Evolutionary conservation across 495 filamentous ascomycete genomes (phyloP).

Genomic region (Aspergillus nanangensis): DNA sequence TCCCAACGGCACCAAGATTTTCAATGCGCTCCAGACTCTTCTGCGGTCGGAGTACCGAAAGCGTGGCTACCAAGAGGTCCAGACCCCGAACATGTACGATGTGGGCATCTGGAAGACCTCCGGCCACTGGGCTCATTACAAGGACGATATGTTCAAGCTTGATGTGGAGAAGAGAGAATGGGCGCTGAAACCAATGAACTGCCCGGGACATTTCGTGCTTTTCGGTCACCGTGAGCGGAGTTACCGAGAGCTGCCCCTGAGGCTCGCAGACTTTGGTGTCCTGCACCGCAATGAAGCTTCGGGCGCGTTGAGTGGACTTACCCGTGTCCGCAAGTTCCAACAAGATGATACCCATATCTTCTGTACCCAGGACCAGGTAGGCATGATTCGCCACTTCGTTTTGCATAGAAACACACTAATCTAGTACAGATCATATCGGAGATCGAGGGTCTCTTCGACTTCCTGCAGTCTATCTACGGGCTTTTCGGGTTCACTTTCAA

Average conservation of each 20-base stretch:
- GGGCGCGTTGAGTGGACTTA: slow-evolving; percentile 84
- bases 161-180: slow-evolving; percentile 81
- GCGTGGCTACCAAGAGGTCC: slow-evolving; percentile 90
- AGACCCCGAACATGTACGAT: slow-evolving; percentile 95
- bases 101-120: slow-evolving; percentile 85
- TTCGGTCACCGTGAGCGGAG: slow-evolving; percentile 74
- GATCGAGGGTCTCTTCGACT: slow-evolving; percentile 84
- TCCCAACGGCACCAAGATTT: slow-evolving; percentile 87
- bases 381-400: background rate
- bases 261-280: slow-evolving; percentile 93
- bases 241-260: slow-evolving; percentile 83
- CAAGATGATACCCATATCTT: slow-evolving; percentile 97
- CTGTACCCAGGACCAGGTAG: slow-evolving; percentile 71
- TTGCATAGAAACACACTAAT: slow-evolving; percentile 7
- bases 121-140: slow-evolving; percentile 93
- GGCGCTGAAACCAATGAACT: slow-evolving; percentile 96
- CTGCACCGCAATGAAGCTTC: slow-evolving; percentile 93
- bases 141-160: slow-evolving; percentile 94
- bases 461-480: slow-evolving; percentile 78
- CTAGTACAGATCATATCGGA: slow-evolving; percentile 72
- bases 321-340: slow-evolving; percentile 86
- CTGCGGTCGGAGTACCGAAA: slow-evolving; percentile 86
- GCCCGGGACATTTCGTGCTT: slow-evolving; percentile 79
- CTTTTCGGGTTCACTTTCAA: slow-evolving; percentile 94
- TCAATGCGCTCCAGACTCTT: slow-evolving; percentile 79